Percentiles rank a stretch among this genome's conserved stretches.
phyloP scores from a whole-genome alignment of 306 rosid species.

The Mimosa bimucronata region DNA sequence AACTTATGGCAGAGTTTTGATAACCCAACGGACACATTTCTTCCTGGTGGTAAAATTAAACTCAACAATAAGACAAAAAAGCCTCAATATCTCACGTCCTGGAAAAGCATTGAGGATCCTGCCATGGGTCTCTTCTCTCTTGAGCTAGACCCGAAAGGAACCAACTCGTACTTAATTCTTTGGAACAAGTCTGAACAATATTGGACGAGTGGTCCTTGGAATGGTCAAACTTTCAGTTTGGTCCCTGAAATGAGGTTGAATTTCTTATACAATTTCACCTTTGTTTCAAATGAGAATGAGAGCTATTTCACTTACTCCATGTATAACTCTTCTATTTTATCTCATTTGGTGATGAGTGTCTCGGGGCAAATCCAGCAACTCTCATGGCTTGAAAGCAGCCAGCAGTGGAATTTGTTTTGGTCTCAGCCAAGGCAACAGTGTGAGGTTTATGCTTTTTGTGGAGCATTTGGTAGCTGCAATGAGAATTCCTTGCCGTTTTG shows the following conservation, averaged over 20 bases:
- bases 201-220: slow-evolving; percentile 58
- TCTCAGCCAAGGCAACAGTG: slow-evolving; percentile 43
- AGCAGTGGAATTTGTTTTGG: slow-evolving; percentile 50
- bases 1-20: slow-evolving; percentile 70
- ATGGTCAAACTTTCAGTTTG: slow-evolving; percentile 45
- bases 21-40: slow-evolving; percentile 53
- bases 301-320: slow-evolving; percentile 49
- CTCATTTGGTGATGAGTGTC: slow-evolving; percentile 39
- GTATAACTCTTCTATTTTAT: neutral
- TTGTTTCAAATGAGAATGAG: slow-evolving; percentile 33
- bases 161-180: slow-evolving; percentile 29
- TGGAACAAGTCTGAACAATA: slow-evolving; percentile 52
- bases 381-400: neutral
- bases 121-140: slow-evolving; percentile 47
- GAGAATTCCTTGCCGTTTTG: slow-evolving; percentile 37
- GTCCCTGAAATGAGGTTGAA: slow-evolving; percentile 53
- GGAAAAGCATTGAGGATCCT: slow-evolving; percentile 48
- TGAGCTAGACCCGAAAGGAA: slow-evolving; percentile 47
- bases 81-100: slow-evolving; percentile 50
- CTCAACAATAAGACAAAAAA: slow-evolving; percentile 40
- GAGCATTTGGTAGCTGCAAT: slow-evolving; percentile 52
- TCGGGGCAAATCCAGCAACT: slow-evolving; percentile 47
- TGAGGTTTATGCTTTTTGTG: slow-evolving; percentile 56
- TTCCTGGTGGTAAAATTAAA: slow-evolving; percentile 50
- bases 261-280: slow-evolving; percentile 39